Evolutionary conservation across 2,329 filamentous ascomycete genomes (phyloP).

Genomic region (Xylaria multiplex): DNA sequence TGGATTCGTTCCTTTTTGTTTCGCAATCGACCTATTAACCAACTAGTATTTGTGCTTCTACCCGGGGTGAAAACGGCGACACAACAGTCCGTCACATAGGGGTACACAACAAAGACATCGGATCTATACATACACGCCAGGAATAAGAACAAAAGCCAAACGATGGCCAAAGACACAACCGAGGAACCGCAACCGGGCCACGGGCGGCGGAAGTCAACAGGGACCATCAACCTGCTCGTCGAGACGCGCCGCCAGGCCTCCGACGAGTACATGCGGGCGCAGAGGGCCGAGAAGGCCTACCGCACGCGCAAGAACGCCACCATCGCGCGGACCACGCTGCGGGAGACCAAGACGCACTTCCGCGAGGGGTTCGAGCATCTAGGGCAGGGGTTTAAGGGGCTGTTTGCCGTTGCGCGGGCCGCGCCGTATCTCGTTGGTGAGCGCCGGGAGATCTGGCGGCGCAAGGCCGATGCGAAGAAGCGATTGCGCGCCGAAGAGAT

Average conservation of each 20-base stretch:
- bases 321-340: constrained; percentile 51
- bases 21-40: not conserved
- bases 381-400: constrained; percentile 48
- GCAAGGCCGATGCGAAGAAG: constrained; percentile 47
- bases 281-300: constrained; percentile 55
- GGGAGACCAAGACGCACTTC: constrained; percentile 55
- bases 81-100: not conserved
- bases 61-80: too few relatives aligned
- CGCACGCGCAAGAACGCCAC: constrained; percentile 54
- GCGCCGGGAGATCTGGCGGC: constrained; percentile 49
- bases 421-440: constrained; percentile 52
- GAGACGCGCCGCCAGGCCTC: constrained; percentile 53
- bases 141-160: not conserved
- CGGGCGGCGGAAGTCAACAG: constrained; percentile 46
- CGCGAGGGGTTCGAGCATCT: constrained; percentile 52
- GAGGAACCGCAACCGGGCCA: constrained; percentile 3
- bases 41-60: not conserved
- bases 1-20: not conserved
- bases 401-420: constrained; percentile 48
- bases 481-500: constrained; percentile 48
- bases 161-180: constrained; percentile 12
- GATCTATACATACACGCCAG: not conserved
- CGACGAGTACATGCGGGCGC: constrained; percentile 52
- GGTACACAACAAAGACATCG: not conserved
- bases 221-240: constrained; percentile 56